These are phyloP conservation scores for Rutstroemia sp. DNA, from an alignment of 2,329 filamentous ascomycete genomes.

Conservation along the genomic window DNA sequence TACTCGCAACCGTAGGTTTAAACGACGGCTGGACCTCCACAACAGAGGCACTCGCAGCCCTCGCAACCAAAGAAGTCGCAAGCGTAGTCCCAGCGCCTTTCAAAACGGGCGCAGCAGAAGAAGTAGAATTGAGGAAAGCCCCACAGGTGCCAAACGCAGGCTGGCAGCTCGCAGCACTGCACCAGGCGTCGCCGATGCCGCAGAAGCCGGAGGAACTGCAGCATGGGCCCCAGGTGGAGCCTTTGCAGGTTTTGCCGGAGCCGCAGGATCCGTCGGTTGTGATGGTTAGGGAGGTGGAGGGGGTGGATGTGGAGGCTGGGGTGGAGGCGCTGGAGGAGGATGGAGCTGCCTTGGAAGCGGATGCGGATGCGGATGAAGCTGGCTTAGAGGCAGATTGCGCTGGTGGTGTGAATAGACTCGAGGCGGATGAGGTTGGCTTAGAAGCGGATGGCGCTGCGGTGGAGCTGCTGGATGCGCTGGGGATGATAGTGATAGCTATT, in stretches of 20 bases:
- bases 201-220: slow-evolving; percentile 16
- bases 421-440: too few species aligned
- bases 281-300: background rate
- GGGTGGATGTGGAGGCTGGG: background rate
- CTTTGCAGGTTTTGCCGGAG: slow-evolving; percentile 13
- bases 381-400: too few species aligned
- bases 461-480: background rate
- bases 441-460: too few species aligned
- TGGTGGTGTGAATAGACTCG: too few species aligned
- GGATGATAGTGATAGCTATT: background rate
- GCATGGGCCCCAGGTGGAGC: slow-evolving; percentile 12
- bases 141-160: slow-evolving; percentile 13
- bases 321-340: background rate
- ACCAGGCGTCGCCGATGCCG: slow-evolving; percentile 11
- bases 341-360: background rate
- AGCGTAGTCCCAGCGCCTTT: too few species aligned
- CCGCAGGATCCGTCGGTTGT: slow-evolving; percentile 11
- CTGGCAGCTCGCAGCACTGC: slow-evolving; percentile 14
- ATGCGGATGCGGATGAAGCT: background rate
- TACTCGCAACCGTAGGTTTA: too few species aligned
- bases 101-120: background rate
- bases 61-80: too few species aligned
- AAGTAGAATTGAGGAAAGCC: slow-evolving; percentile 6
- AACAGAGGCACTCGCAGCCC: too few species aligned
- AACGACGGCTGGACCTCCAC: too few species aligned